These are phyloP conservation scores for Ceratocystis ficicola DNA, from an alignment of 2,329 filamentous ascomycete species.

Conservation along the genomic window DNA sequence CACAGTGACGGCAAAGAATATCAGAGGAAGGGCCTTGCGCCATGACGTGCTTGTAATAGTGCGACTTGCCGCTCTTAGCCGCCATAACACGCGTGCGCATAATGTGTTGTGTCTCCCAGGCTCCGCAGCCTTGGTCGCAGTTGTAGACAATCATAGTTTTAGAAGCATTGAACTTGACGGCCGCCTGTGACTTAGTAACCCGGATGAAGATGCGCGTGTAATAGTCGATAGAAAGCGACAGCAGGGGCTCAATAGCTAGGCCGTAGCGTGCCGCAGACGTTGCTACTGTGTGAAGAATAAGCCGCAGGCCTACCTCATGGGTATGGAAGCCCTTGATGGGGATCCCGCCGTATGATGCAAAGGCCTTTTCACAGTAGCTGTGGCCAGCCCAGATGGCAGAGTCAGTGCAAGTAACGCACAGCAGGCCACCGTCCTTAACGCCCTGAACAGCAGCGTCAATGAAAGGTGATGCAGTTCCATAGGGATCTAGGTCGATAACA, in stretches of 20 bases:
- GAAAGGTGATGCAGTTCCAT: constrained; percentile 86
- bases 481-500: constrained; percentile 92
- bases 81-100: constrained; percentile 53
- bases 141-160: constrained; percentile 90
- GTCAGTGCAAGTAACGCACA: constrained; percentile 95
- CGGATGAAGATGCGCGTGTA: constrained; percentile 84
- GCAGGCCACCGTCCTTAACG: constrained; percentile 66
- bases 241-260: constrained; percentile 73
- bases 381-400: constrained; percentile 89
- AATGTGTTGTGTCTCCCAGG: constrained; percentile 74
- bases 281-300: constrained; percentile 74
- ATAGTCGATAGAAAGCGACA: constrained; percentile 92
- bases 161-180: constrained; percentile 80
- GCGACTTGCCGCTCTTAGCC: constrained; percentile 57
- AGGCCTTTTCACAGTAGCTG: constrained; percentile 89
- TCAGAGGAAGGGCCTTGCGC: constrained; percentile 57
- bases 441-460: constrained; percentile 82
- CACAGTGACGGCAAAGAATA: constrained; percentile 67
- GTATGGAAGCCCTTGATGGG: constrained; percentile 74
- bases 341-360: constrained; percentile 80
- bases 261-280: constrained; percentile 74
- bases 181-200: constrained; percentile 63
- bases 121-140: constrained; percentile 82
- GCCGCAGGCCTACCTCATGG: constrained; percentile 77
- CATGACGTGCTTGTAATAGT: constrained; percentile 68